Conservation (phyloP, 2,329 filamentous ascomycete genomes). For the Trichoderma afroharzianum region DNA sequence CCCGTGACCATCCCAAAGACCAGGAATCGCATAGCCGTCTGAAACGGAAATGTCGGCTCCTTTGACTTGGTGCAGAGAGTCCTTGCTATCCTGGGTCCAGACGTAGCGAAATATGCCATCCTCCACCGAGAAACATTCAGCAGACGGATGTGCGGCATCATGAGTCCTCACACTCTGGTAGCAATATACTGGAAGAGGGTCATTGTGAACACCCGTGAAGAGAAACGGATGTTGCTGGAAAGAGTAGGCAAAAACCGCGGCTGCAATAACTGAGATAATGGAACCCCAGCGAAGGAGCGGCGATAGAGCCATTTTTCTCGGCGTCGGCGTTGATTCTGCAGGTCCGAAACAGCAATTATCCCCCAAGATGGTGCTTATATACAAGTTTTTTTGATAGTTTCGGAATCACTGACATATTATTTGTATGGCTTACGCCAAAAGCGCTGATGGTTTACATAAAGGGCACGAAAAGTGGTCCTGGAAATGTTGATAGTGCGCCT, state of each 20-base stretch:
- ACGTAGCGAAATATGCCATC: constrained; percentile 51
- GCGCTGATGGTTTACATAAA: background rate
- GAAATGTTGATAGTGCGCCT: background rate
- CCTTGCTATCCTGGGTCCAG: constrained; percentile 34
- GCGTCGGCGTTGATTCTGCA: background rate
- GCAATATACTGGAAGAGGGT: constrained; percentile 32
- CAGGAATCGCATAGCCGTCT: constrained; percentile 58
- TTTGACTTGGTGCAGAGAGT: constrained; percentile 22
- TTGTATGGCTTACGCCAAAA: background rate
- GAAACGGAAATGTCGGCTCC: constrained; percentile 15
- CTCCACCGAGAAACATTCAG: constrained; percentile 54
- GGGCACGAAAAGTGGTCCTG: constrained; percentile 5
- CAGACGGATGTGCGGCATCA: constrained; percentile 33
- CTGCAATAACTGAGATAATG: constrained; percentile 29
- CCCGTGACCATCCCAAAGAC: constrained; percentile 68
- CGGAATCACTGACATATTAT: background rate
- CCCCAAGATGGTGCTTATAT: background rate
- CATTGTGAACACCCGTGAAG: constrained; percentile 1
- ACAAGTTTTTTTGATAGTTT: background rate
- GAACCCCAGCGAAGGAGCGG: constrained; percentile 29
- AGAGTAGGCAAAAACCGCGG: constrained; percentile 33
- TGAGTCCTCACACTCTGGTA: constrained; percentile 39
- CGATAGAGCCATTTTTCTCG: constrained; percentile 9
- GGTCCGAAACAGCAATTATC: background rate
- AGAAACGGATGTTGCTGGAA: constrained; percentile 28